Percentiles rank a stretch among this genome's conserved stretches.
Evolutionary conservation across 1,284 basidiomycete genomes (phyloP).

Genomic region (Ganoderma sinense): DNA sequence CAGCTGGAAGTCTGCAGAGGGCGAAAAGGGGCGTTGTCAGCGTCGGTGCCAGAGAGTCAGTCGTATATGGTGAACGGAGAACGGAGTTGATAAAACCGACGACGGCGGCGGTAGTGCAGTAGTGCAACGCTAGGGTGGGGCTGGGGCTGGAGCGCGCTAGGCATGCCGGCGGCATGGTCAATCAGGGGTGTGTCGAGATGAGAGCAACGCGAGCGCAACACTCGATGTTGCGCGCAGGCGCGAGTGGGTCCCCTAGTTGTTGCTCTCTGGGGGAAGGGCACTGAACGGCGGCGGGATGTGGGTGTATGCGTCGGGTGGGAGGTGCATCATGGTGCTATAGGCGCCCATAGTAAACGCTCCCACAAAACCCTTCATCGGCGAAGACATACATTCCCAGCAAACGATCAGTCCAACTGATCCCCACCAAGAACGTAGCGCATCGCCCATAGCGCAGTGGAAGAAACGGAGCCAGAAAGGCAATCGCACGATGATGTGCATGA

Average conservation of each 20-base stretch:
- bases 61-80: background rate
- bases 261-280: background rate
- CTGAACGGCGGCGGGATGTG: background rate
- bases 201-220: background rate
- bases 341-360: background rate
- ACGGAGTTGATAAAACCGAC: too few species aligned
- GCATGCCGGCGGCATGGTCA: too few species aligned
- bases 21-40: background rate
- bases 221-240: background rate
- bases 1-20: constrained; percentile 68
- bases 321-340: background rate
- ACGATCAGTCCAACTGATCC: background rate
- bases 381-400: background rate
- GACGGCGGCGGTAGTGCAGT: background rate
- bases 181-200: background rate
- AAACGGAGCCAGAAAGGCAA: background rate
- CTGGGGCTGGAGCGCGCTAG: background rate
- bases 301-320: background rate
- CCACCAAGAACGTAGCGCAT: background rate
- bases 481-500: background rate
- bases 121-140: too few species aligned
- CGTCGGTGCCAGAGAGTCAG: background rate
- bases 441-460: background rate
- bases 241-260: background rate
- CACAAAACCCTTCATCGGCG: background rate